Evolutionary conservation across 2,329 filamentous ascomycete species (phyloP).

Genomic region (Aspergillus fumigatiaffinis): DNA sequence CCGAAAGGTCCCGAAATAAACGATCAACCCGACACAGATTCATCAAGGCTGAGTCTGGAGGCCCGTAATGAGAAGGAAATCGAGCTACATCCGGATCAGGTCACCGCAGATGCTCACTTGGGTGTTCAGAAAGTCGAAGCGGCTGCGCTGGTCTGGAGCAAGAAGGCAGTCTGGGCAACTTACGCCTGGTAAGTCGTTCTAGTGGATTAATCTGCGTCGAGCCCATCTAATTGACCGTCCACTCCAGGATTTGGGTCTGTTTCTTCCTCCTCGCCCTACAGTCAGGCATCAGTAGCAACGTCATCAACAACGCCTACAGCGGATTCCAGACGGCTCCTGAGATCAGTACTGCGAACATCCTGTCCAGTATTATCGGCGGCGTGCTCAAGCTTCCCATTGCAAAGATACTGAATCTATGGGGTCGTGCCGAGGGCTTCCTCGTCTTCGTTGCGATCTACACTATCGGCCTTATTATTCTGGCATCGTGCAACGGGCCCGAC

Average conservation of each 20-base stretch:
- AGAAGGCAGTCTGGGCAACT: constrained; percentile 30
- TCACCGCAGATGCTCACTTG: constrained; percentile 29
- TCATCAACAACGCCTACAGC: constrained; percentile 50
- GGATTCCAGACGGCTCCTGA: constrained; percentile 49
- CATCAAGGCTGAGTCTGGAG: constrained; percentile 21
- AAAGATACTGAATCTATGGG: constrained; percentile 61
- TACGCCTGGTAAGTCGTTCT: constrained; percentile 29
- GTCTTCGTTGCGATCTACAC: constrained; percentile 48
- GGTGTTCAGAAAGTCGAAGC: constrained; percentile 48
- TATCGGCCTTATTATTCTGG: constrained; percentile 57
- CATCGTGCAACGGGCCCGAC: constrained; percentile 56
- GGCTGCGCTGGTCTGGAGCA: constrained; percentile 45
- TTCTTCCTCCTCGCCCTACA: constrained; percentile 46
- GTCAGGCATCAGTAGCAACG: constrained; percentile 37
- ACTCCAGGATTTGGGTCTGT: constrained; percentile 43
- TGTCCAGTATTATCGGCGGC: constrained; percentile 55
- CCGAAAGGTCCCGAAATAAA: background rate
- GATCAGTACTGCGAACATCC: constrained; percentile 50
- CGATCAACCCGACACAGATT: constrained; percentile 12
- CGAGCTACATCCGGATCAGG: constrained; percentile 15
- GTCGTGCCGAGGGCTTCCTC: constrained; percentile 56
- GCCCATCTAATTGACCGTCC: constrained; percentile 9
- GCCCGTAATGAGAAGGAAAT: constrained; percentile 28
- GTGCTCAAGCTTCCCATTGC: constrained; percentile 59
- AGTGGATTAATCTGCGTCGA: background rate